Conservation (phyloP, 2,329 filamentous ascomycete genomes). For the Claviceps sp. region DNA sequence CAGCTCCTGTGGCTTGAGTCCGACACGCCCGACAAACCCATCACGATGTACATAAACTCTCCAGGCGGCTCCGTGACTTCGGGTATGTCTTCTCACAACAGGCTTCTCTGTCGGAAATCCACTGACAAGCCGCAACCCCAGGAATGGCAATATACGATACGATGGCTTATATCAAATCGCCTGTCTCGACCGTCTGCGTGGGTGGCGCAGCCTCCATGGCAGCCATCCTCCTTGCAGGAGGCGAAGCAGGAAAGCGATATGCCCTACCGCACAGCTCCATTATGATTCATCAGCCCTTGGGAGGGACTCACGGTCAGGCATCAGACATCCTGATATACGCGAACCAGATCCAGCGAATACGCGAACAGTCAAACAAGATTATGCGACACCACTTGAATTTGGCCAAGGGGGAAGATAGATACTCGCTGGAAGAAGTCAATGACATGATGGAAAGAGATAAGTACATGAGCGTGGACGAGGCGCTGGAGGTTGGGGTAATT, state of each 20-base stretch:
- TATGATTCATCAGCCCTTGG: conserved; percentile 94
- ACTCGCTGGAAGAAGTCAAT: conserved; percentile 71
- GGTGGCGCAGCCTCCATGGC: conserved; percentile 95
- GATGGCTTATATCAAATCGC: conserved; percentile 90
- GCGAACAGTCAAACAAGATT: conserved; percentile 78
- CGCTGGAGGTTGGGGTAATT: conserved; percentile 78
- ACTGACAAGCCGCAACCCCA: conserved; percentile 7
- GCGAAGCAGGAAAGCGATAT: conserved; percentile 71
- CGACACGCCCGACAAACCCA: conserved; percentile 86
- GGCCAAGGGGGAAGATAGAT: conserved; percentile 59
- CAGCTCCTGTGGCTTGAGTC: conserved; percentile 97
- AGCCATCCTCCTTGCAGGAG: conserved; percentile 73
- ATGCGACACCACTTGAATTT: conserved; percentile 77
- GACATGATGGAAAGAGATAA: conserved; percentile 95
- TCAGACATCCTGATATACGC: conserved; percentile 92
- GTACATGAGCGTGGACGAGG: conserved; percentile 81
- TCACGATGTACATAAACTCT: conserved; percentile 96
- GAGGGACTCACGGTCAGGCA: conserved; percentile 52
- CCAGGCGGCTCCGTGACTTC: conserved; percentile 81
- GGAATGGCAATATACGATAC: conserved; percentile 92
- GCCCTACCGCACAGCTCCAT: conserved; percentile 87
- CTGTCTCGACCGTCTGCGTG: conserved; percentile 88
- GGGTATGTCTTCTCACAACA: conserved; percentile 24
- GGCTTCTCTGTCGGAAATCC: background rate
- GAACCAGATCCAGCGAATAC: conserved; percentile 82